Percentiles rank a stretch among this genome's conserved stretches.
These are phyloP conservation scores for Mycosphaerelloides madeirae DNA, from an alignment of 2,329 filamentous ascomycete genomes.

Conservation along the genomic window DNA sequence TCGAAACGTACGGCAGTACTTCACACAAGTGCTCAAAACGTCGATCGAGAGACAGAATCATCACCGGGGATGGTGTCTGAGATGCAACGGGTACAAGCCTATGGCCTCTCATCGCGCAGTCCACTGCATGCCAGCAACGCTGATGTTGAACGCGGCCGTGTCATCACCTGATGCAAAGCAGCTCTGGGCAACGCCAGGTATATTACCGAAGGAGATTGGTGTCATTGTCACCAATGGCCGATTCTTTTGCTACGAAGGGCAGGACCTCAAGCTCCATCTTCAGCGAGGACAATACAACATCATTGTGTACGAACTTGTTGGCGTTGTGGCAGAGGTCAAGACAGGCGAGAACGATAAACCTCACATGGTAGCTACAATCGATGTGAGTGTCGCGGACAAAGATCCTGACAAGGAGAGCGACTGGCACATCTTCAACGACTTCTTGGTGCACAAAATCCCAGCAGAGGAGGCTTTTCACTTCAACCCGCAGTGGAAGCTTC, in stretches of 20 bases:
- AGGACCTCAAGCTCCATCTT: conserved; percentile 75
- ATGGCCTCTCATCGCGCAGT: conserved; percentile 81
- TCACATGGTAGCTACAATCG: conserved; percentile 86
- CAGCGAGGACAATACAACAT: conserved; percentile 76
- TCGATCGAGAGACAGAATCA: conserved; percentile 87
- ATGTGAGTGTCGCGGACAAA: conserved; percentile 65
- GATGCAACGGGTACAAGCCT: conserved; percentile 85
- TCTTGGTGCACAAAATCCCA: conserved; percentile 75
- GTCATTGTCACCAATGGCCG: conserved; percentile 87
- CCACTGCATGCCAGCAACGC: conserved; percentile 72
- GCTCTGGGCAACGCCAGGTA: conserved; percentile 84
- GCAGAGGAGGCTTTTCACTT: conserved; percentile 83
- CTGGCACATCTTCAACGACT: conserved; percentile 98
- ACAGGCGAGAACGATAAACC: conserved; percentile 78
- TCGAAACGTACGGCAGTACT: conserved; percentile 41
- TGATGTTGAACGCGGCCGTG: conserved; percentile 79
- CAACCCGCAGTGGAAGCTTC: conserved; percentile 86
- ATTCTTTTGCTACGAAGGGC: conserved; percentile 90
- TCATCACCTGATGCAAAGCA: conserved; percentile 68
- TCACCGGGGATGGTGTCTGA: conserved; percentile 86
- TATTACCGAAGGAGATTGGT: conserved; percentile 90
- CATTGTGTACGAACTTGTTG: conserved; percentile 84
- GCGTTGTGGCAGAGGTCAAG: conserved; percentile 85
- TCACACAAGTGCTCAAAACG: conserved; percentile 86
- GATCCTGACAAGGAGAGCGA: conserved; percentile 57